Base-by-base conservation (phyloP, 75 land plant species). In the Pinus taeda region DNA sequence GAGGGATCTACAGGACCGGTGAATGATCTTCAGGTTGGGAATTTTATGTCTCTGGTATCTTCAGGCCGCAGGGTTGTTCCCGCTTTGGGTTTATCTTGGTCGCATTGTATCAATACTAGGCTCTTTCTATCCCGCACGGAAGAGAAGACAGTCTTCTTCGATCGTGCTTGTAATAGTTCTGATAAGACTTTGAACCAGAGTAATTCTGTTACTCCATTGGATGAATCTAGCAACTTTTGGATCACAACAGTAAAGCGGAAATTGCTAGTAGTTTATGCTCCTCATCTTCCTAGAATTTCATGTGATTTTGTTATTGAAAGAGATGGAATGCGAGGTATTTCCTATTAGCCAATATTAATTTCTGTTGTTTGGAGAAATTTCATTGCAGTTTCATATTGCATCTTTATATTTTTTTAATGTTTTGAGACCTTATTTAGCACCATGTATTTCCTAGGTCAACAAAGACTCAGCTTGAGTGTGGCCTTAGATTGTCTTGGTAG, bases 51-150 rank as follows among this genome's bases (percentile, higher is more conserved):
- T 4, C 77, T 93, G 83, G 67, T 71, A 49, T 71, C 89, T 24
- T 92, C 97, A 9, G 92, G 90, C 18, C 81, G 95, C 56, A 78
- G 83, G 78, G 91, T 94, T 29, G 64, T 78, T 62, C 88, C 97
- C 20, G 92, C 97, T 14, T 62, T 94, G 78, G 97, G 97, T 45
- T 57, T 94, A 30, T 74, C 91, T 17, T 94, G 97, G 97, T 83
- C 97, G 24, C 91, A 90, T 85, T 95, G 98, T 80, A 83, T 95
- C 12, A 95, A 95, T 79, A 81, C 78, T 57, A 83, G 98, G 84
- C 72, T 95, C 74, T 95, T 95, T 79, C 57, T 95, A 77, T 95
- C 95, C 56, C 86, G 90, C 42, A 69, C 22, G 9, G 86, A 87
- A 65, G 90, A 83, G 73, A 71, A 60, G 57, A 72, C 26, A 18